These are phyloP conservation scores for Elsinoe australis DNA, from an alignment of 2,329 filamentous ascomycete species.

Conservation along the genomic window DNA sequence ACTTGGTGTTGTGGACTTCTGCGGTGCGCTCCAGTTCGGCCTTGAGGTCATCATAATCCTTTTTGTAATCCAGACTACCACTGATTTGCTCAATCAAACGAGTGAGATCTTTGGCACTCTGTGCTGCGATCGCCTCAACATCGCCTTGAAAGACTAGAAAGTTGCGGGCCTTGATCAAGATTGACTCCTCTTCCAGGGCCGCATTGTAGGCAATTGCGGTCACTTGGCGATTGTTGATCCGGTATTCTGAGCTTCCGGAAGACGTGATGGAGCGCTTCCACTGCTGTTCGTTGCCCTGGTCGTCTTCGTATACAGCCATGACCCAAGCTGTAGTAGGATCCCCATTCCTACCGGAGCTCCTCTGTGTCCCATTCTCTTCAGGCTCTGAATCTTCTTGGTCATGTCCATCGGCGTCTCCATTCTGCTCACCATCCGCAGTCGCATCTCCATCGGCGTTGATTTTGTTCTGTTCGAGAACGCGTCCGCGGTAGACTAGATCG, in stretches of 20 bases:
- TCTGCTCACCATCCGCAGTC: constrained; percentile 32
- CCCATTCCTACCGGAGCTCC: constrained; percentile 53
- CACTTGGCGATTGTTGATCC: constrained; percentile 88
- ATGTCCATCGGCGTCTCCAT: constrained; percentile 51
- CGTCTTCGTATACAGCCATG: constrained; percentile 98
- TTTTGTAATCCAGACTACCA: constrained; percentile 87
- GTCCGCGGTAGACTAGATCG: constrained; percentile 91
- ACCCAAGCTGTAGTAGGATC: constrained; percentile 97
- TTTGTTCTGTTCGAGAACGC: constrained; percentile 83
- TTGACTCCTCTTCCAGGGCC: constrained; percentile 85
- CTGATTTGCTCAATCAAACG: constrained; percentile 95
- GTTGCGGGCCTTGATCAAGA: constrained; percentile 94
- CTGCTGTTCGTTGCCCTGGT: constrained; percentile 85
- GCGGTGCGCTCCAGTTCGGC: constrained; percentile 75
- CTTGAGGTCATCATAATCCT: constrained; percentile 88
- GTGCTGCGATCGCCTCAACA: constrained; percentile 91
- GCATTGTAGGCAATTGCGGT: constrained; percentile 90
- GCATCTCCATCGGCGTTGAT: constrained; percentile 87
- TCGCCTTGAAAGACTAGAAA: constrained; percentile 98
- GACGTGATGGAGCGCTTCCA: constrained; percentile 95
- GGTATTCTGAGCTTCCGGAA: constrained; percentile 83
- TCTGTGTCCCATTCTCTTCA: constrained; percentile 46
- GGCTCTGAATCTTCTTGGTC: constrained; percentile 35
- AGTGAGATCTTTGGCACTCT: constrained; percentile 89
- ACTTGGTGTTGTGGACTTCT: constrained; percentile 80